Base-by-base conservation (phyloP, 768 basidiomycete genomes). In the Suillus cothurnatus region DNA sequence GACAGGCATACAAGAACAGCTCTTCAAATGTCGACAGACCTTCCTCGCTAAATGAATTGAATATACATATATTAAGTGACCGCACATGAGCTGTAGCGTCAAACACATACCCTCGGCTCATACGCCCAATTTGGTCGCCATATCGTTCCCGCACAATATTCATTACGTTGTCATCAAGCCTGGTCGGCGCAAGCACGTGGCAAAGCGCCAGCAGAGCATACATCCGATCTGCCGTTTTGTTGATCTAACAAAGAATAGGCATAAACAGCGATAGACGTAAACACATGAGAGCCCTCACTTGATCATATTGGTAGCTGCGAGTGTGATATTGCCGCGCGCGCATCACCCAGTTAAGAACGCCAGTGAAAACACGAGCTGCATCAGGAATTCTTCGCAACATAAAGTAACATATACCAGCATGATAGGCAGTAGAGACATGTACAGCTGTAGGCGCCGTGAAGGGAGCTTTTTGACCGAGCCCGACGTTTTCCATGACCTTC, bases 251-350 rank as follows among this genome's bases (percentile, higher is more conserved):
- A 21, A 62, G n/a, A 43, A 21, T n/a, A 21, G 28, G 21, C 60
- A 31, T 34, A 21, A 50, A 60, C n/a, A n/a, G 8, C 23, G 1
- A 60, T 14, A 60, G 9, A 34, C 0, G 14, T 34, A 57, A 11
- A 7, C 31, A 43, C 8, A 41, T 52, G 57, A 2, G 55, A 15
- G 21, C 63, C 64, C 80, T 39, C 66, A 92, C 93, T 83, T 96
- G 95, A 72, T 97, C 95, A 71, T 97, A 97, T 74, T 98, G 95
- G 76, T 97, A 97, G 73, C 93, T 93, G 70, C 96, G 81, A 12
- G 96, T 97, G 81, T 99, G 96, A 78, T 97, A 97, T 74, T 96
- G 94, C 71, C 95, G 87, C 88, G 97, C 95, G 21, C 97, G 87
- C 81, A 94, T 89, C 73, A 97, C 94, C 83, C 97, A 96, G 82